Base-by-base conservation (phyloP, 192 early-diverging fungal genomes). In the Backusella parvicylindrica region DNA sequence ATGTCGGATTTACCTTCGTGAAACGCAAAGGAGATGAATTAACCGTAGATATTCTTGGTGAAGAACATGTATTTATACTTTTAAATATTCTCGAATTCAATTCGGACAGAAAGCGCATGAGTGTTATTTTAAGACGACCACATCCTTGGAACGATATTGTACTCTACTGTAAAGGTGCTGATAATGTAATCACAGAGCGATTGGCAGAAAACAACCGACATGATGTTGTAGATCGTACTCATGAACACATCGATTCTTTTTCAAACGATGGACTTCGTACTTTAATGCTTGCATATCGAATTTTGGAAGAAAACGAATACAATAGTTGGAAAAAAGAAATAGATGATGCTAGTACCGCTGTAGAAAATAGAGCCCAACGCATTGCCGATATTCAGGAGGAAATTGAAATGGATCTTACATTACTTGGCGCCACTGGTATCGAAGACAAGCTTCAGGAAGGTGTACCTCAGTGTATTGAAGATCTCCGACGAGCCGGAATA, bases 361-460 rank as follows among this genome's bases (percentile, higher is more conserved):
- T 95, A 30, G 83, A 87, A 23, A 87, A 94, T 76, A 91, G 96
- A 47, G 92, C 92, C 6, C 86, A 89, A 47, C 85, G 89, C 64
- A 84, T 94, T 30, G 94, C 94, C 28, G 73, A 73, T 18, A 86
- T 93, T 6, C 87, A 94, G 0, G 93, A 94, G 13, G 82, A 89
- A 70, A 93, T 99, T 64, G 98, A 99, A 78, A 53, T 79, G 16
- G 87, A 95, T 32, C 82, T 99, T 53, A 89, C 84, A 23, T 84
- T 99, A 28, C 85, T 96, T 68, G 98, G 98, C 1, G 96, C 95
- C 0, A 97, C 98, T 0, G 98, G 95, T 0, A 99, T 99, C 64
- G 98, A 99, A 80, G 98, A 99, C 80, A 93, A 95, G 76, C 86
- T 99, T 26, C 98, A 99, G 77, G 96, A 98, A 63, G 95, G 94